Percentiles rank a stretch among this genome's conserved stretches.
Conservation (phyloP, 2,329 filamentous ascomycete genomes). For the Trichoderma brevicompactum region DNA sequence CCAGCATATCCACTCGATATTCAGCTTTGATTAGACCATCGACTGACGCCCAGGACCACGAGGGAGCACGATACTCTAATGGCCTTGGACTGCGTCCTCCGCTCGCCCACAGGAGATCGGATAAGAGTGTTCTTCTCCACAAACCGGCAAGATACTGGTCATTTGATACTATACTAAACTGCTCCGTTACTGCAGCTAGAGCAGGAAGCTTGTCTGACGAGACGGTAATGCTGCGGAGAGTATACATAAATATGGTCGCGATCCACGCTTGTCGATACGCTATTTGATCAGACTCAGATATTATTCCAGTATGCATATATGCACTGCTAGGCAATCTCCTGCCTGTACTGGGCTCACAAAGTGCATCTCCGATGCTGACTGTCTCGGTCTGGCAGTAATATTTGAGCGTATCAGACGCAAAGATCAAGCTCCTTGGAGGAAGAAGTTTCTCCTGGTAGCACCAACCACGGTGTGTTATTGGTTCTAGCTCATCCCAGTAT, state of each 20-base stretch:
- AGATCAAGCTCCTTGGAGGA: background rate
- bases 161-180: background rate
- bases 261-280: background rate
- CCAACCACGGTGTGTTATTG: background rate
- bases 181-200: background rate
- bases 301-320: background rate
- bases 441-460: background rate
- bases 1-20: background rate
- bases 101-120: background rate
- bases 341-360: background rate
- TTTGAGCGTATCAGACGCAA: background rate
- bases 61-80: background rate
- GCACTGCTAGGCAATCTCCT: background rate
- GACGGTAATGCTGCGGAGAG: background rate
- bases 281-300: background rate
- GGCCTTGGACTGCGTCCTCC: background rate
- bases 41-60: conserved; percentile 25
- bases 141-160: conserved; percentile 20
- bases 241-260: background rate
- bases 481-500: background rate
- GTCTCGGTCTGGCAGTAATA: background rate
- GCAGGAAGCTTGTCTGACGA: background rate
- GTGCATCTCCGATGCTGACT: background rate
- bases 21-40: background rate
- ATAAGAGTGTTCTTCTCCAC: background rate